phyloP scores from a whole-genome alignment of 257 asterid species.

The Vinca minor region DNA sequence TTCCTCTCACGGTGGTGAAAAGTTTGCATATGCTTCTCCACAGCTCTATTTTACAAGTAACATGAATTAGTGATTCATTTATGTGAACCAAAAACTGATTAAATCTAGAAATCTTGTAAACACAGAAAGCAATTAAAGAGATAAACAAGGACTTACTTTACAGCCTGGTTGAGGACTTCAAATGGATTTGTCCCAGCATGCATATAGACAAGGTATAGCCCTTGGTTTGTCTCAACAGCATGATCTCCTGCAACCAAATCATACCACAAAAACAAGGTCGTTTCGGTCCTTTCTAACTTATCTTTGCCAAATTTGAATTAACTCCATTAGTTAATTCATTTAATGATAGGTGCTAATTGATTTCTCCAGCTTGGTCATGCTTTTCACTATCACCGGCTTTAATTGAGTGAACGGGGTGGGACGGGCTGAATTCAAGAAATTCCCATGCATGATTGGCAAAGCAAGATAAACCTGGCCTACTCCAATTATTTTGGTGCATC shows the following conservation, averaged over 20 bases:
- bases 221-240: conserved; percentile 82
- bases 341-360: conserved; percentile 14
- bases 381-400: conserved; percentile 14
- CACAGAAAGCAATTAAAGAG: background rate
- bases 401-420: conserved; percentile 17
- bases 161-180: conserved; percentile 87
- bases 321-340: conserved; percentile 19
- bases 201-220: conserved; percentile 75
- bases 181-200: conserved; percentile 90
- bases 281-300: conserved; percentile 20
- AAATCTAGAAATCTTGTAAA: background rate
- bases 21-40: conserved; percentile 83
- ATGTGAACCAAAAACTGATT: background rate
- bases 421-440: conserved; percentile 17
- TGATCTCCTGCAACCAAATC: conserved; percentile 65
- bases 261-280: conserved; percentile 22
- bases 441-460: conserved; percentile 6
- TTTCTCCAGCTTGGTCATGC: conserved; percentile 23
- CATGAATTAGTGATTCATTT: background rate
- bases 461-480: conserved; percentile 8
- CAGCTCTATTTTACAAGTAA: conserved; percentile 47
- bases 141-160: conserved; percentile 53
- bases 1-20: conserved; percentile 85
- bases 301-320: conserved; percentile 17
- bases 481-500: conserved; percentile 14